These are phyloP conservation scores for Xylariaceae sp. DNA, from an alignment of 2,329 filamentous ascomycete species.

Conservation along the genomic window DNA sequence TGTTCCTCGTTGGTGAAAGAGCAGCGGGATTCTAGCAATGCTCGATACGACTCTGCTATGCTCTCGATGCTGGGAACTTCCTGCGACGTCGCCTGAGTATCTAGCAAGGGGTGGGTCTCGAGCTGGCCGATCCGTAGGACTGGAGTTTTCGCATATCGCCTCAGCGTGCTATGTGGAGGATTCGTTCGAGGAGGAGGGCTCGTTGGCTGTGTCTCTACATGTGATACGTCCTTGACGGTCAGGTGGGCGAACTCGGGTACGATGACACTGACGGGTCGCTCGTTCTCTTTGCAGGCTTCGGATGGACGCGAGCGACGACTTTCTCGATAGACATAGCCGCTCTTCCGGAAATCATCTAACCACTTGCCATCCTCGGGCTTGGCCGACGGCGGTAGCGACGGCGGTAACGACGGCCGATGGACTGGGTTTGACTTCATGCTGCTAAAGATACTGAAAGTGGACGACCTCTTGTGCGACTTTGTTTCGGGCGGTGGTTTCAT, in stretches of 20 bases:
- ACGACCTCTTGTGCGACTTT: conserved; percentile 6
- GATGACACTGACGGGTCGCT: conserved; percentile 17
- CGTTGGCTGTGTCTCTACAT: background rate
- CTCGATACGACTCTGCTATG: conserved; percentile 47
- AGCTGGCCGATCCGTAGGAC: conserved; percentile 46
- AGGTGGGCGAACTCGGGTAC: conserved; percentile 35
- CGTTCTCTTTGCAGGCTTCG: conserved; percentile 9
- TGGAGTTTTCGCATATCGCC: conserved; percentile 47
- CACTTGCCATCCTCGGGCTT: conserved; percentile 24
- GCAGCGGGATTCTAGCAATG: conserved; percentile 38
- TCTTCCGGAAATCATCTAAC: conserved; percentile 27
- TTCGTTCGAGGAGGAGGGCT: conserved; percentile 26
- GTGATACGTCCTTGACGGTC: conserved; percentile 23
- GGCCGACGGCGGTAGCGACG: conserved; percentile 10
- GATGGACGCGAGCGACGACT: conserved; percentile 9
- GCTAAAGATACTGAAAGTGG: conserved; percentile 11
- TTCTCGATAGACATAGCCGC: conserved; percentile 21
- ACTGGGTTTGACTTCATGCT: conserved; percentile 12
- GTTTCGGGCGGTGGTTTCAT: conserved; percentile 15
- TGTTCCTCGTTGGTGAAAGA: conserved; percentile 30
- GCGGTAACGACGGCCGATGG: conserved; percentile 10
- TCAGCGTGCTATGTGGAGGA: conserved; percentile 29
- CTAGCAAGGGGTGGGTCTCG: conserved; percentile 31
- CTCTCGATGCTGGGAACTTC: conserved; percentile 41
- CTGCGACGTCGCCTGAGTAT: conserved; percentile 21